Evolutionary conservation across 495 filamentous ascomycete species (phyloP).

Genomic region (Hypoxylon subgilvum): DNA sequence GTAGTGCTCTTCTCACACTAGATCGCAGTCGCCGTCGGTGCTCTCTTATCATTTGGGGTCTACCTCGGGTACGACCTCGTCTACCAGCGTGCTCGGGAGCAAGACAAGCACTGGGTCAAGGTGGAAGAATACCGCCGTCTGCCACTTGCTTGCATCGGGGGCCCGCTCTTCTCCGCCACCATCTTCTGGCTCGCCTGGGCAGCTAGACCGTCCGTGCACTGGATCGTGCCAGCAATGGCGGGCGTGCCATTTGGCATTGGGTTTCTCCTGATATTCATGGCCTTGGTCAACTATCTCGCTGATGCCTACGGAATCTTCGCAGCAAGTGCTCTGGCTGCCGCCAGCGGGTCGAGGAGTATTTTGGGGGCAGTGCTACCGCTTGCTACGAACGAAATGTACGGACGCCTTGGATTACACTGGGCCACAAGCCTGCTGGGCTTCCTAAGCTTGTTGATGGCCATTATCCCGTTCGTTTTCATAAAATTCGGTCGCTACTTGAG

Average conservation of each 20-base stretch:
- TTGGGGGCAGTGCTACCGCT: constrained; percentile 63
- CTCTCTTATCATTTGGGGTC: constrained; percentile 50
- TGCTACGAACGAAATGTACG: constrained; percentile 66
- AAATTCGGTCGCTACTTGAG: too few relatives aligned
- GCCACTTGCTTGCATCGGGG: constrained; percentile 66
- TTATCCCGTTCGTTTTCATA: constrained; percentile 41
- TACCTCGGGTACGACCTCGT: constrained; percentile 55
- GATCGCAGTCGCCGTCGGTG: constrained; percentile 34
- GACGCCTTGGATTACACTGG: constrained; percentile 65
- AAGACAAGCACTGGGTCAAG: constrained; percentile 49
- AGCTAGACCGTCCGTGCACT: constrained; percentile 60
- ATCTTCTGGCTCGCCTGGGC: constrained; percentile 76
- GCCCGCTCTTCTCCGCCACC: constrained; percentile 61
- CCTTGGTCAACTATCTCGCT: constrained; percentile 70
- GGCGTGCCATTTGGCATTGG: constrained; percentile 69
- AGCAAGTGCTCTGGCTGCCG: constrained; percentile 68
- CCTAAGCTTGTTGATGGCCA: constrained; percentile 60
- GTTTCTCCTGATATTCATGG: constrained; percentile 68
- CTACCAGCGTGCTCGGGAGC: neutral
- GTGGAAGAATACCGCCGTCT: constrained; percentile 66
- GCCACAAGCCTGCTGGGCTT: constrained; percentile 70
- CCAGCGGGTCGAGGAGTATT: constrained; percentile 60
- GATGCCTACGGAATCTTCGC: constrained; percentile 74
- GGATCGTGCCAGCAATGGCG: constrained; percentile 64
- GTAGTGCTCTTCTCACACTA: too few relatives aligned